Evolutionary conservation across 768 basidiomycete genomes (phyloP), one percentile per base, ranked within the genome.

Genomic region (Russula brevipes): DNA sequence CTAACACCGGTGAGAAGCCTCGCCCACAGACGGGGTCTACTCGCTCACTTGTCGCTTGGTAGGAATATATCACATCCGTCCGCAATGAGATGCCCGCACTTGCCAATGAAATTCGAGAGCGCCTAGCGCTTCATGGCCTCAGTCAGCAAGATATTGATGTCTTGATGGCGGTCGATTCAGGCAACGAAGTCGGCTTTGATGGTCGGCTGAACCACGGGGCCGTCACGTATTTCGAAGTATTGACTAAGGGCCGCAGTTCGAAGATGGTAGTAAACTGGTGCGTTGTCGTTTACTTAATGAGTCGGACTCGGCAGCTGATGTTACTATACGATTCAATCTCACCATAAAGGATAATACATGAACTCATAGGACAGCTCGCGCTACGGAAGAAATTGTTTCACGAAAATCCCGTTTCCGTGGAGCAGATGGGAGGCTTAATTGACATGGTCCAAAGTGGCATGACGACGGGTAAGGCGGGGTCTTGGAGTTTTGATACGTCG

Each of bases 241-340:
- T 93, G 46, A 76, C 81, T 0, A 61, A 72, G 35, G 77, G 76
- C 11, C 76, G 88, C 55, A 81, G 88, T 61, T 84, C 90, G 0
- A 89, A 87, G 69, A 74, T 80, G 4, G 90, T 86, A 16, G 81
- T 88, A 17, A 98, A 98, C 71, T 98, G 94, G 96, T 94, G 60
- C 64, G 82, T 71, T 36, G 36, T 24, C 54, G 19, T 8, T 36
- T n/a, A 11, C 30, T 17, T 19, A 55, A 24, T 31, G 8, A 52
- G 12, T 36, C 53, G 17, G 36, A 46, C 12, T 54, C 12, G n/a
- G 19, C 41, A 3, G n/a, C 38, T 39, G 5, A 45, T 19, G 44
- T 44, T 24, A 16, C 38, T 39, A 39, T 14, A 41, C 35, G 19
- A 51, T 30, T 39, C 47, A 53, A 54, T 10, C 65, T 35, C 44